Evolutionary conservation across 805 yeast genomes (phyloP).

Genomic region (Peterozyma toletana): DNA sequence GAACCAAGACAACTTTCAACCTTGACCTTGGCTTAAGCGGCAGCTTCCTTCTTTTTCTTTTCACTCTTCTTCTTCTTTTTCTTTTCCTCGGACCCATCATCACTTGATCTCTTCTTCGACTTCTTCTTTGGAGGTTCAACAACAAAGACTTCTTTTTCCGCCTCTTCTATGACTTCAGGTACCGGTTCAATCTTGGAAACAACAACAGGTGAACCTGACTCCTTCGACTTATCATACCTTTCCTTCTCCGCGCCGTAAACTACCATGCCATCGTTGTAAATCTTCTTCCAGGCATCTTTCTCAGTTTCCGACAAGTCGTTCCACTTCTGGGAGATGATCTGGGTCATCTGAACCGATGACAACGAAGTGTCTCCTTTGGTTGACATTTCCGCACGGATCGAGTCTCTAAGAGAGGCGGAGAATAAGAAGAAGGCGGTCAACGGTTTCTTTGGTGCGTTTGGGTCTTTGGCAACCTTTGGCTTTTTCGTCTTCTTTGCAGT

Average conservation of each 20-base stretch:
- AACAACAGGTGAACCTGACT: constrained; percentile 13
- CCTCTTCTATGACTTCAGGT: constrained; percentile 13
- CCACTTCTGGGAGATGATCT: constrained; percentile 77
- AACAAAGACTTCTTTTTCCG: constrained; percentile 10
- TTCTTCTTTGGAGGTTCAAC: constrained; percentile 15
- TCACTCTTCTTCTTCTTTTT: constrained; percentile 48
- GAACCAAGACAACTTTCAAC: no score
- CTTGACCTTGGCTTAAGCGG: not conserved
- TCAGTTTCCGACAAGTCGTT: constrained; percentile 59
- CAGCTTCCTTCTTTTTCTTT: constrained; percentile 33
- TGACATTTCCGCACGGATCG: constrained; percentile 61
- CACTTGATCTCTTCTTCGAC: constrained; percentile 30
- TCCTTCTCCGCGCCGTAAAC: constrained; percentile 22
- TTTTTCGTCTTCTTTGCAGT: constrained; percentile 40
- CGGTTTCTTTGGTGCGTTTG: constrained; percentile 94
- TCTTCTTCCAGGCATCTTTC: constrained; percentile 64
- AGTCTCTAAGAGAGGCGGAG: constrained; percentile 66
- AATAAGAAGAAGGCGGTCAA: constrained; percentile 79
- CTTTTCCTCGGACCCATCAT: constrained; percentile 23
- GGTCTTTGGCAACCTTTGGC: constrained; percentile 55
- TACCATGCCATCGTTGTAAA: constrained; percentile 39
- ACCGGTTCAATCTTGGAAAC: constrained; percentile 17
- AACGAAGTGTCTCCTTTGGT: constrained; percentile 53
- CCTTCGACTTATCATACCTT: constrained; percentile 21
- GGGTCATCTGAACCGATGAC: constrained; percentile 71